Evolutionary conservation across 148 eudicot species (phyloP).

Genomic region (Camellia lanceoleosa): DNA sequence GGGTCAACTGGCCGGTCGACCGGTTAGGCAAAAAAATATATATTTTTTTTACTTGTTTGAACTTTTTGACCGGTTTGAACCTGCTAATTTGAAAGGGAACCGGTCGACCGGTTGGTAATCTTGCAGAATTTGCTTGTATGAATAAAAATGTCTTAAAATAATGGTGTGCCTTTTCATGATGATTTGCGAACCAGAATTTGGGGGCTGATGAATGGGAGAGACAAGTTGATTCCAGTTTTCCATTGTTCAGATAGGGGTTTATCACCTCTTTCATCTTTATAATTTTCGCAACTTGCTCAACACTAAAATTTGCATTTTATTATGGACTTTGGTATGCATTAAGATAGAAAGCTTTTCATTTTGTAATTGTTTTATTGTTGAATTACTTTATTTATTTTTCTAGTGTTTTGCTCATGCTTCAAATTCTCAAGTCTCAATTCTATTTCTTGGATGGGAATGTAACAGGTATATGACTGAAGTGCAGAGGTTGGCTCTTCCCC

Average conservation of each 20-base stretch:
- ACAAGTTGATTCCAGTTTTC: neutral
- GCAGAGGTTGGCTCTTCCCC: constrained; percentile 76
- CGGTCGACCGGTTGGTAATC: too few species aligned
- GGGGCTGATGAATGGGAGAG: neutral
- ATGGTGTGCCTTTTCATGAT: too few species aligned
- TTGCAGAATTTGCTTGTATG: too few species aligned
- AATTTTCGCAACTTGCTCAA: neutral
- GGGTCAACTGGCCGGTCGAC: too few species aligned
- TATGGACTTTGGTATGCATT: neutral
- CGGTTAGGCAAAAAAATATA: too few species aligned
- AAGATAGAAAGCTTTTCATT: neutral
- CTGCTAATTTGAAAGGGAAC: too few species aligned
- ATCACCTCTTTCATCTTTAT: neutral
- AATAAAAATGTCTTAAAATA: too few species aligned
- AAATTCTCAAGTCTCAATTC: neutral
- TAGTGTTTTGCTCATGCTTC: neutral
- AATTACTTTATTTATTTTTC: neutral
- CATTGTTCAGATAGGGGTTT: neutral
- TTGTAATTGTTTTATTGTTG: neutral
- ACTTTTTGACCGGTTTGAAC: too few species aligned
- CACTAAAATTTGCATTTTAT: neutral
- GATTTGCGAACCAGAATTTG: too few species aligned
- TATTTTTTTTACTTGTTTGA: too few species aligned
- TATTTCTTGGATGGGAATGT: neutral
- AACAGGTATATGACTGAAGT: constrained; percentile 91